Base-by-base conservation (phyloP, 2,329 filamentous ascomycete species). In the Hypoxylon sp. region DNA sequence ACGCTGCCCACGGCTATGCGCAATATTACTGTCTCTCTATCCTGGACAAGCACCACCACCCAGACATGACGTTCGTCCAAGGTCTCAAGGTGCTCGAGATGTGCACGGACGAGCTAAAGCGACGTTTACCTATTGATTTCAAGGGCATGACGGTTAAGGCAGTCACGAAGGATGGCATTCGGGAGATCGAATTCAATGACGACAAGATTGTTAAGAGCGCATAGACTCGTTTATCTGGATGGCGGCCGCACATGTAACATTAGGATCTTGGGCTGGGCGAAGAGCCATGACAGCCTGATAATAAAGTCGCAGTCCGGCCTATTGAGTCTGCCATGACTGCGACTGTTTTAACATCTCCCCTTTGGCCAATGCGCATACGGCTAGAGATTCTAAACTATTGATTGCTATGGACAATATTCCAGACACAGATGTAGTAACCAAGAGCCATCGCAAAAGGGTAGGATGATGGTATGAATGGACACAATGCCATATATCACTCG, bases 11-110 rank as follows among this genome's bases (percentile, higher is more conserved):
- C 77, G 96, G 96, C 75, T 99, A 99, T 83, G 96, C 96, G 75
- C 96, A 99, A 91, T 98, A 98, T 87, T 99, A 99, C 87, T 99
- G 96, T 81, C 87, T 99, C 68, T 97, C 94, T 5, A 97, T 97
- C 75, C 90, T 99, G 56, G 96, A 99, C 85, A 99, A 99, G 86
- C 96, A 99, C 81, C 96, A 99, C 81, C 93, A 98, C 78, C 95
- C 96, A 52, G 92, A 98, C 78, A 98, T 99, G 81, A 88, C 88
- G 68, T 90, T 96, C 60, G 94, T 92, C 70, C 89, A 97, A 81
- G 96, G 96, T 63, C 88, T 97, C 83, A 96, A 97, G 86, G 90
- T 99, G 70, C 85, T 99, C 77, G 91, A 89, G 76, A 92, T 98
- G 91, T 99, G 96, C 84, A 96, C 93, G 74, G 94, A 98, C 81